These are phyloP conservation scores for Aspergillus taichungensis DNA, from an alignment of 495 filamentous ascomycete genomes.

Conservation along the genomic window DNA sequence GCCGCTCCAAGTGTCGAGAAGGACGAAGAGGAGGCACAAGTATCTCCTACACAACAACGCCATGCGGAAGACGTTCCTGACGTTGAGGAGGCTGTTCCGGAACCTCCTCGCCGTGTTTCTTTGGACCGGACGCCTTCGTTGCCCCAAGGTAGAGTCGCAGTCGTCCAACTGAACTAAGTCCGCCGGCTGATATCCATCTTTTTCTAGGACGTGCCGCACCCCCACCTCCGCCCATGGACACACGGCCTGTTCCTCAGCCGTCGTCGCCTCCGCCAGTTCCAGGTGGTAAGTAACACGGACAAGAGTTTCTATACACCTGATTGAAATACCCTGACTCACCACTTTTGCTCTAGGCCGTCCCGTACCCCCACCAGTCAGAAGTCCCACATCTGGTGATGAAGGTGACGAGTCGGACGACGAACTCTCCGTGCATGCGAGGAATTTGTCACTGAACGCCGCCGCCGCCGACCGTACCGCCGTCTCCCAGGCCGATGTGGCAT, in stretches of 20 bases:
- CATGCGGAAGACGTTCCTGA: slow-evolving; percentile 47
- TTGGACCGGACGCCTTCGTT: slow-evolving; percentile 39
- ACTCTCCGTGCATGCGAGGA: slow-evolving; percentile 56
- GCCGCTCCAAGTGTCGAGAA: slow-evolving; percentile 30
- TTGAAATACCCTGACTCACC: slow-evolving; percentile 5
- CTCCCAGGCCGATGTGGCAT: slow-evolving; percentile 36
- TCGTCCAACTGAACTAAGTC: not conserved
- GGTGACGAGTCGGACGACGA: slow-evolving; percentile 95
- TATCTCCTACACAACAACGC: slow-evolving; percentile 35
- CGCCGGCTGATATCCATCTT: slow-evolving; percentile 1
- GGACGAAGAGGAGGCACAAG: slow-evolving; percentile 32
- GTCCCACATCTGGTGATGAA: slow-evolving; percentile 54
- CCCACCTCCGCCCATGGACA: slow-evolving; percentile 24
- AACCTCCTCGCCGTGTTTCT: slow-evolving; percentile 35
- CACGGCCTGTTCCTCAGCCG: slow-evolving; percentile 44
- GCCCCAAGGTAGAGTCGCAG: slow-evolving; percentile 42
- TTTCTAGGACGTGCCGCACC: slow-evolving; percentile 20
- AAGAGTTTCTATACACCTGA: not conserved
- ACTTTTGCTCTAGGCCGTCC: slow-evolving; percentile 43
- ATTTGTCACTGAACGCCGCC: slow-evolving; percentile 31
- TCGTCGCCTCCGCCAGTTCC: slow-evolving; percentile 60
- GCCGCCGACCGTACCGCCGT: slow-evolving; percentile 25
- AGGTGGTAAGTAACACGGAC: slow-evolving; percentile 47
- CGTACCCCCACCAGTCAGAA: slow-evolving; percentile 39
- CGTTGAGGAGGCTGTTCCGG: slow-evolving; percentile 46